A percentile compares a stretch with the other conserved stretches of the same genome.
Evolutionary conservation across 495 filamentous ascomycete genomes (phyloP).

Genomic region (Astrocystis sublimbata): DNA sequence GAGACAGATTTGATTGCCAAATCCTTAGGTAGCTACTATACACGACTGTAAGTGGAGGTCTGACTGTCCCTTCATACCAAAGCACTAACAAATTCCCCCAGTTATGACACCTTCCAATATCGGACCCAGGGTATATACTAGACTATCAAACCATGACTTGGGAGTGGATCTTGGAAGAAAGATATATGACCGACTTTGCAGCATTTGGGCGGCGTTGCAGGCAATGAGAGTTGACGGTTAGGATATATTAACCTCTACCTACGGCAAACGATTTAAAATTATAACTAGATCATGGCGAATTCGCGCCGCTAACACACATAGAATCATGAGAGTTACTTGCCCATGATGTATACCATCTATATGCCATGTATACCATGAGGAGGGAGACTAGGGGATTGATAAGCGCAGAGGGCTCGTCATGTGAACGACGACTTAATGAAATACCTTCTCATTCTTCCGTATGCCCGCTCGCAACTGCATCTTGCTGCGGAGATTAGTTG

Average conservation of each 20-base stretch:
- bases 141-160: conserved; percentile 16
- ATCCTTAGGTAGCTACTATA: conserved; percentile 74
- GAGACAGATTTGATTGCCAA: conserved; percentile 71
- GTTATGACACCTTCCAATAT: conserved; percentile 81
- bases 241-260: conserved; percentile 28
- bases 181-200: conserved; percentile 29
- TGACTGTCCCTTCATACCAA: not conserved
- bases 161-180: conserved; percentile 15
- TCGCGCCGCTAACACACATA: conserved; percentile 17
- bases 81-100: conserved; percentile 28
- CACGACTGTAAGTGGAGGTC: conserved; percentile 62
- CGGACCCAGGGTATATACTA: conserved; percentile 78
- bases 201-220: conserved; percentile 41
- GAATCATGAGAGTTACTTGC: conserved; percentile 16
- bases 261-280: conserved; percentile 28
- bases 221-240: conserved; percentile 31
- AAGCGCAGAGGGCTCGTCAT: not conserved
- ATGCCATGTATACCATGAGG: conserved; percentile 23
- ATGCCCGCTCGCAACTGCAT: not conserved
- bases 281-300: conserved; percentile 23
- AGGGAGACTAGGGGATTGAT: conserved; percentile 5
- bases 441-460: not conserved
- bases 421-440: not conserved
- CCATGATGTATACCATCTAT: conserved; percentile 12
- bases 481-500: no score